Evolutionary conservation across 441 rosid genomes (phyloP).

Genomic region (Raphanus hybrid): DNA sequence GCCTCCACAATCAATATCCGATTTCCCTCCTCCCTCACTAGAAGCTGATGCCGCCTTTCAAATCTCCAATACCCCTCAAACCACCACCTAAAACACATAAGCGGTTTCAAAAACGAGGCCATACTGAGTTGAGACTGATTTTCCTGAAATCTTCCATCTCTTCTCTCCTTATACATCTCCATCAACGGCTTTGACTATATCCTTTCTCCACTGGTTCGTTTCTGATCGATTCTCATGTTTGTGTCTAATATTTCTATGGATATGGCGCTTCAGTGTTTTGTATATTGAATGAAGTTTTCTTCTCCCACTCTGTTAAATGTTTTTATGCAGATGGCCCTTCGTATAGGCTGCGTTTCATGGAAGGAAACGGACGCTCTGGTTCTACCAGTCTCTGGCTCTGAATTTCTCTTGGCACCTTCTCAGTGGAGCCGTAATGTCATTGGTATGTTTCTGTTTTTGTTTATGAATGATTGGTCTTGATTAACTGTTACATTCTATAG

Average conservation of each 20-base stretch:
- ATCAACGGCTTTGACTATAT: not conserved
- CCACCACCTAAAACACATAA: not conserved
- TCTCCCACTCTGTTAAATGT: not conserved
- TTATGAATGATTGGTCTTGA: not conserved
- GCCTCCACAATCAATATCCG: not conserved
- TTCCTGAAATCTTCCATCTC: not conserved
- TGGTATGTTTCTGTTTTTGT: constrained; percentile 53
- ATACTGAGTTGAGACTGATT: not conserved
- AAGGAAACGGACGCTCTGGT: constrained; percentile 50
- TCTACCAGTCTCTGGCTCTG: constrained; percentile 69
- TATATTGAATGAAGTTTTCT: not conserved
- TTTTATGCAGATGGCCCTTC: constrained; percentile 72
- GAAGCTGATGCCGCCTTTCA: not conserved
- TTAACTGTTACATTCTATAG: constrained; percentile 46
- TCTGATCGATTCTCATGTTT: not conserved
- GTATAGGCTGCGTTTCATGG: constrained; percentile 72
- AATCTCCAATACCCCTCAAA: not conserved
- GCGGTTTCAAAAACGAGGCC: not conserved
- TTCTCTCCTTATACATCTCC: not conserved
- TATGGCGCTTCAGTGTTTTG: not conserved
- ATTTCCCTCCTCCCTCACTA: not conserved
- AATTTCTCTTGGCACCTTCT: constrained; percentile 70
- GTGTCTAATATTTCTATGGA: not conserved
- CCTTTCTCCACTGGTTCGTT: not conserved
- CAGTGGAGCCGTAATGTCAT: too few relatives aligned